Evolutionary conservation across 2,329 filamentous ascomycete genomes (phyloP).

Genomic region (Huntiella moniliformis): DNA sequence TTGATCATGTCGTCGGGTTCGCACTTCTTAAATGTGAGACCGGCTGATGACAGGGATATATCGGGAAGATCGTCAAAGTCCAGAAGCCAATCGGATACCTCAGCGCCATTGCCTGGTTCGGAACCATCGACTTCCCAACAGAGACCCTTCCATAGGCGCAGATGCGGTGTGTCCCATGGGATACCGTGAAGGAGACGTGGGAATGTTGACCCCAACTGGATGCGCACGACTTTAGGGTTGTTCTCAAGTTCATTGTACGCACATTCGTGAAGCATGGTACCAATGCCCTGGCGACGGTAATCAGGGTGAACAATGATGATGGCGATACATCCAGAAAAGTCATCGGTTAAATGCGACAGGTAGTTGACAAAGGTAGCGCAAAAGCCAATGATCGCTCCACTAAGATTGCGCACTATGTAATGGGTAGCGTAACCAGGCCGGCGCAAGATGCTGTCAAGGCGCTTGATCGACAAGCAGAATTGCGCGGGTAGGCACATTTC

Average conservation of each 20-base stretch:
- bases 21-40: constrained; percentile 27
- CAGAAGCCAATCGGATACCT: constrained; percentile 35
- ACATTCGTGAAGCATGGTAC: constrained; percentile 32
- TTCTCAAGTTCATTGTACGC: constrained; percentile 29
- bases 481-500: constrained; percentile 24
- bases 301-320: constrained; percentile 31
- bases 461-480: constrained; percentile 26
- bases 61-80: constrained; percentile 30
- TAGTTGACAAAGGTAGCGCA: constrained; percentile 42
- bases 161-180: constrained; percentile 24
- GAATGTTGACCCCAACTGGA: constrained; percentile 40
- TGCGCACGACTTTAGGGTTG: constrained; percentile 31
- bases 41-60: constrained; percentile 22
- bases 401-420: constrained; percentile 33
- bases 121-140: constrained; percentile 29
- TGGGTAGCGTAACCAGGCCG: constrained; percentile 38
- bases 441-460: constrained; percentile 28
- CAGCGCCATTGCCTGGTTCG: constrained; percentile 27
- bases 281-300: constrained; percentile 31
- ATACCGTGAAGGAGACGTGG: constrained; percentile 38
- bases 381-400: constrained; percentile 31
- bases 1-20: constrained; percentile 29
- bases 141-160: constrained; percentile 35
- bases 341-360: constrained; percentile 31
- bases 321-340: constrained; percentile 36